These are phyloP conservation scores for Podila epigama DNA, from an alignment of 192 early-diverging fungal species.

Conservation along the genomic window DNA sequence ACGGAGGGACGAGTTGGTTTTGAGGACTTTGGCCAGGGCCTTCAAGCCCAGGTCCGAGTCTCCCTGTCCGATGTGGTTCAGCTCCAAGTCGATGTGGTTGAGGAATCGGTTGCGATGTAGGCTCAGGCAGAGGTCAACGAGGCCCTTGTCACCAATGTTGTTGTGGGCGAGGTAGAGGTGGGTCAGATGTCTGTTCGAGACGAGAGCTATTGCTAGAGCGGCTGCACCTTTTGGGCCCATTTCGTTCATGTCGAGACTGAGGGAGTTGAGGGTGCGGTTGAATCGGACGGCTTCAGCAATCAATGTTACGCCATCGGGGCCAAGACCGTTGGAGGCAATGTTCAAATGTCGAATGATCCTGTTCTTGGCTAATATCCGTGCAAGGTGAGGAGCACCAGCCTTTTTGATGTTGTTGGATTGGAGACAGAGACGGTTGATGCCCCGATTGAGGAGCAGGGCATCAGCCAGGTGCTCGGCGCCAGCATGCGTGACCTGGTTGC, in stretches of 20 bases:
- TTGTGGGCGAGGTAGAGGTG: conserved; percentile 52
- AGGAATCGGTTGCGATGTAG: conserved; percentile 36
- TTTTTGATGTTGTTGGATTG: conserved; percentile 51
- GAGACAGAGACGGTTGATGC: conserved; percentile 38
- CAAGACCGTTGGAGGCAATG: conserved; percentile 48
- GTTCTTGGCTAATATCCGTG: conserved; percentile 49
- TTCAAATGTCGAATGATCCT: conserved; percentile 50
- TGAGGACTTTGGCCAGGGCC: conserved; percentile 30
- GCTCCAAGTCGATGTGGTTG: conserved; percentile 43
- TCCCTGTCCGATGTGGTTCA: conserved; percentile 47
- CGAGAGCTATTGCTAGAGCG: conserved; percentile 20
- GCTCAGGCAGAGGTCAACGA: conserved; percentile 33
- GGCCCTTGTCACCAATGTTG: conserved; percentile 45
- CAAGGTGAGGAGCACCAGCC: conserved; percentile 44
- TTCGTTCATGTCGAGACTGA: conserved; percentile 54
- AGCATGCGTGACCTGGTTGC: conserved; percentile 41
- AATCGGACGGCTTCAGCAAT: conserved; percentile 47
- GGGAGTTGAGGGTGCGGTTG: conserved; percentile 36
- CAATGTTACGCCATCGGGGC: conserved; percentile 14
- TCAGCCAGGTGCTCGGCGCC: conserved; percentile 47
- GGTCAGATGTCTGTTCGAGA: conserved; percentile 43
- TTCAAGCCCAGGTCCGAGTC: conserved; percentile 24
- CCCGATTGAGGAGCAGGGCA: conserved; percentile 38
- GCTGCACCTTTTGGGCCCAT: conserved; percentile 32
- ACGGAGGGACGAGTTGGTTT: conserved; percentile 30